Conservation (phyloP, 2,329 filamentous ascomycete genomes). For the Curvularia spicifera region DNA sequence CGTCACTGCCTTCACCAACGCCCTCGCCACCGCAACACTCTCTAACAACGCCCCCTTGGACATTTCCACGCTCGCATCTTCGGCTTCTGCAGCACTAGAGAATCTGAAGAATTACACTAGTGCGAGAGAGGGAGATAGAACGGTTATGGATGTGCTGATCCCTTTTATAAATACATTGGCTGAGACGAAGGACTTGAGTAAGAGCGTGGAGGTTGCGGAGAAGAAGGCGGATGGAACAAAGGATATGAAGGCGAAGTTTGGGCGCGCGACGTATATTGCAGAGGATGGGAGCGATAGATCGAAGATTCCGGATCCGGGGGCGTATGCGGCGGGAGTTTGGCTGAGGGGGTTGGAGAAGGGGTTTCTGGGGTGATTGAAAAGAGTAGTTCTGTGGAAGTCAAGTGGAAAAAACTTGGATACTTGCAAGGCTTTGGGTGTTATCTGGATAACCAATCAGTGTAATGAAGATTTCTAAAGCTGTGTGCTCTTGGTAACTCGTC, state of each 20-base stretch:
- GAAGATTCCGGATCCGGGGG: constrained; percentile 69
- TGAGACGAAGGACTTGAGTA: constrained; percentile 67
- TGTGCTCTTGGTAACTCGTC: background rate
- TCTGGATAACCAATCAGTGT: background rate
- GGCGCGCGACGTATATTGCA: constrained; percentile 81
- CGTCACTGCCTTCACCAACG: constrained; percentile 73
- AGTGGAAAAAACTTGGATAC: background rate
- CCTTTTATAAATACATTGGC: constrained; percentile 80
- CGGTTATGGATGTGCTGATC: constrained; percentile 85
- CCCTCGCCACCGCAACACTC: constrained; percentile 44
- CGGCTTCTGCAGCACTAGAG: constrained; percentile 54
- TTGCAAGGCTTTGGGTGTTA: background rate
- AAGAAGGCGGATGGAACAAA: constrained; percentile 82
- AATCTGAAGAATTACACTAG: constrained; percentile 74
- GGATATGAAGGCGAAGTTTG: constrained; percentile 87
- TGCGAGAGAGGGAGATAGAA: constrained; percentile 85
- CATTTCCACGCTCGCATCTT: constrained; percentile 44
- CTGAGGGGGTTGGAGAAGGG: constrained; percentile 65
- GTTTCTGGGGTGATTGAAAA: constrained; percentile 8
- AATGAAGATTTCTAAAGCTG: background rate
- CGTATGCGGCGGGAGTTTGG: constrained; percentile 80
- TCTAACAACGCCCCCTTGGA: constrained; percentile 37
- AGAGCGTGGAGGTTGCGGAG: constrained; percentile 75
- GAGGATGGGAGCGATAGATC: constrained; percentile 63
- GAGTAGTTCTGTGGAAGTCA: background rate